Evolutionary conservation across 2,329 filamentous ascomycete species (phyloP), one percentile per base, ranked within the genome.

Genomic region (Apiospora malaysiana): DNA sequence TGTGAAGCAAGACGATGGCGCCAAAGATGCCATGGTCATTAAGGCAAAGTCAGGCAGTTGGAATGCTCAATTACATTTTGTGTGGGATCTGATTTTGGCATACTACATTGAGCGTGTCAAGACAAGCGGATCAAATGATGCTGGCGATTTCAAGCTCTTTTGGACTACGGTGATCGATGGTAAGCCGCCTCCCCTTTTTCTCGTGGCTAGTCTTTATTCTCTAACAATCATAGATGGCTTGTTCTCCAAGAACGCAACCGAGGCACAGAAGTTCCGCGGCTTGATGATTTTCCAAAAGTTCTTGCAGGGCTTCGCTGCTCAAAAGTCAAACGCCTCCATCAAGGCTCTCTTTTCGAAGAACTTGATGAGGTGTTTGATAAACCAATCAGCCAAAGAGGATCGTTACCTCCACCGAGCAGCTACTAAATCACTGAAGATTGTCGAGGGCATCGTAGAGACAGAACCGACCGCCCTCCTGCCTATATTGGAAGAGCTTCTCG

Each of bases 221-320:
- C 66, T 68, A 70, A 68, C 40, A 14, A 18, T 2, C 65, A 0
- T 73, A 95, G 93, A 95, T 78, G 92, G 93, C 10, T 86, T 98
- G 4, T 98, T 98, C 79, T 92, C 93, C 7, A 89, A 92, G 70
- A 90, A 88, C 14, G 92, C 95, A 9, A 97, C 94, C 1, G 91
- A 95, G 59, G 94, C 95, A 75, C 92, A 97, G 70, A 98, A 98
- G 81, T 94, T 94, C 77, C 94, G 94, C 81, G 96, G 96, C 0
- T 95, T 98, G 82, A 90, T 95, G 77, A 88, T 98, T 2, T 94
- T 98, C 77, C 90, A 92, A 76, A 93, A 92, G 77, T 89, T 94
- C 75, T 83, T 98, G 4, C 83, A 87, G 63, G 83, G 84, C 4
- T 81, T 88, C 10, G 83, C 76, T 27, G 69, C 85, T 43, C 85